Conservation (phyloP, 768 basidiomycete genomes). For the Mycena indigotica region DNA sequence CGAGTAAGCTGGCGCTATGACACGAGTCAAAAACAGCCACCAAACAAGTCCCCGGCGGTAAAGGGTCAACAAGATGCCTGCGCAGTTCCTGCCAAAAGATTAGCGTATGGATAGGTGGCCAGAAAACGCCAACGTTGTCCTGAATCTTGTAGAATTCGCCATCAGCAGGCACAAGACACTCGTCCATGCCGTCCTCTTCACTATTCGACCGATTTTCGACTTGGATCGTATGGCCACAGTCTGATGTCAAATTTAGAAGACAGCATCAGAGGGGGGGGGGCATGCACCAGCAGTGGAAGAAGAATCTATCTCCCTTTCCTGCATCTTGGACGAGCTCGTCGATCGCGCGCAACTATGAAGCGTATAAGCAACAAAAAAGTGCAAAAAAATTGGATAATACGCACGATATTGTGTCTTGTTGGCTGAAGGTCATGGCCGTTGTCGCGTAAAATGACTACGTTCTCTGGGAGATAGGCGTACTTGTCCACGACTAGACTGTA, state of each 20-base stretch:
- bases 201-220: constrained; percentile 35
- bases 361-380: neutral
- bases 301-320: constrained; percentile 50
- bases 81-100: no score
- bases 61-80: constrained; percentile 35
- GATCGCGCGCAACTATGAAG: constrained; percentile 44
- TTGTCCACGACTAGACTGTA: constrained; percentile 1
- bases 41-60: constrained; percentile 41
- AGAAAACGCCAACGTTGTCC: no score
- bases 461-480: constrained; percentile 10
- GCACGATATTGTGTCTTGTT: constrained; percentile 19
- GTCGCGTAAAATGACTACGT: constrained; percentile 11
- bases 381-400: neutral
- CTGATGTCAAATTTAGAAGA: constrained; percentile 27
- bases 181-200: constrained; percentile 46
- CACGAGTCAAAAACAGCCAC: constrained; percentile 44
- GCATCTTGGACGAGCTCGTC: constrained; percentile 45
- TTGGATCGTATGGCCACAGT: constrained; percentile 47
- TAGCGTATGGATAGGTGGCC: no score
- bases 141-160: constrained; percentile 32
- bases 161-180: constrained; percentile 46
- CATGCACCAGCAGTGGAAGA: constrained; percentile 55
- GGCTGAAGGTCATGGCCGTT: constrained; percentile 10
- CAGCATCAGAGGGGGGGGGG: neutral
- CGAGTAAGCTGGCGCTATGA: constrained; percentile 44